Percentiles rank a stretch among this genome's conserved stretches.
phyloP scores from a whole-genome alignment of 192 early-diverging fungal genomes.

The Dimargaris verticillata region DNA sequence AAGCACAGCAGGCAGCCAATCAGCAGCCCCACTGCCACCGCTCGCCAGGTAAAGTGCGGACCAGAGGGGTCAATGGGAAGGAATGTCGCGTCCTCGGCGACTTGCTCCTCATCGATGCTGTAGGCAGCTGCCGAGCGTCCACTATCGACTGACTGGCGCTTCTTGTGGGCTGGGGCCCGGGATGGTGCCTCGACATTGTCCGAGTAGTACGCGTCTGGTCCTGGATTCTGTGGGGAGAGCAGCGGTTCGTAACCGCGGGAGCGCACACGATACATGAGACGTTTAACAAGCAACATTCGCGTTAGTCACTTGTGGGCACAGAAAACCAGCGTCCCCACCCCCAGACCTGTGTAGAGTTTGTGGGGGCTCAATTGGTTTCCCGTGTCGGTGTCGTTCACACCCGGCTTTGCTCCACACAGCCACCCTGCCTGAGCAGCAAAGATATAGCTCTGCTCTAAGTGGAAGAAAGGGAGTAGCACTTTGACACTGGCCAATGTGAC shows the following conservation, averaged over 20 bases:
- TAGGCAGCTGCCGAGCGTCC: background rate
- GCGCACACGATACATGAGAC: background rate
- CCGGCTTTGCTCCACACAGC: too few species aligned
- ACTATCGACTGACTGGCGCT: background rate
- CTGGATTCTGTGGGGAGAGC: background rate
- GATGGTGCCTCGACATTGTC: background rate
- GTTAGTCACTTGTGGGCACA: too few species aligned
- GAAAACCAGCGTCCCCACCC: too few species aligned
- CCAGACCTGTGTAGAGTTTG: too few species aligned
- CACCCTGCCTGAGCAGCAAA: too few species aligned
- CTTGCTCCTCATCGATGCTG: constrained; percentile 39
- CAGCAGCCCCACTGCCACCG: constrained; percentile 38
- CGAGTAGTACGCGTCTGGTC: background rate
- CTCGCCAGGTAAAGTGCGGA: constrained; percentile 18
- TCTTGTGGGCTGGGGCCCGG: background rate
- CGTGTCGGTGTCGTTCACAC: too few species aligned
- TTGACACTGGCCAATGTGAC: too few species aligned
- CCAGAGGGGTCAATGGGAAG: constrained; percentile 39
- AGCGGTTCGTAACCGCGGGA: constrained; percentile 3
- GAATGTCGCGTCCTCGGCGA: constrained; percentile 93
- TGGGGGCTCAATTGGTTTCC: too few species aligned
- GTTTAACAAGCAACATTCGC: too few species aligned
- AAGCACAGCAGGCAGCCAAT: constrained; percentile 60
- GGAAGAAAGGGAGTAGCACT: too few species aligned
- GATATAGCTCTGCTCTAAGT: too few species aligned